Conservation (phyloP, 768 basidiomycete species). For the Tulasnella sp. region DNA sequence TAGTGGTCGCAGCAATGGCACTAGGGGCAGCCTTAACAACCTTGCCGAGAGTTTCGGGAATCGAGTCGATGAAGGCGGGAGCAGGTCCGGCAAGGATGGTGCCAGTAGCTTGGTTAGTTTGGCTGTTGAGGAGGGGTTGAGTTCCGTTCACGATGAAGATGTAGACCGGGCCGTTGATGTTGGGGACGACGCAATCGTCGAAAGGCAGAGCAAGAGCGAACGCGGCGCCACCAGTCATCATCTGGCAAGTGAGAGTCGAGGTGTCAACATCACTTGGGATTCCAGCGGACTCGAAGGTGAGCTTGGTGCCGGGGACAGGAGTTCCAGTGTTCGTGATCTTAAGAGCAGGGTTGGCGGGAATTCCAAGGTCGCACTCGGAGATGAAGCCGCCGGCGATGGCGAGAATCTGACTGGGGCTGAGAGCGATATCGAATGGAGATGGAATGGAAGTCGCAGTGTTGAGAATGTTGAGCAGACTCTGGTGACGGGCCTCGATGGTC, state of each 20-base stretch:
- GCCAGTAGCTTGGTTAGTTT: constrained; percentile 49
- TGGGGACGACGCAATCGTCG: constrained; percentile 60
- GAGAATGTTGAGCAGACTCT: constrained; percentile 69
- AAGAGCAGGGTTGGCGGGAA: constrained; percentile 53
- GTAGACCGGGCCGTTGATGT: constrained; percentile 70
- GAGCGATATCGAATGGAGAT: constrained; percentile 64
- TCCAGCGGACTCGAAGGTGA: constrained; percentile 55
- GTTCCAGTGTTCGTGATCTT: constrained; percentile 60
- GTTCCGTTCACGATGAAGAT: constrained; percentile 62
- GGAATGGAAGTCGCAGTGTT: constrained; percentile 55
- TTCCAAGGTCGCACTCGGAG: constrained; percentile 59
- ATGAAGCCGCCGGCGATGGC: constrained; percentile 66
- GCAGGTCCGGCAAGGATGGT: constrained; percentile 67
- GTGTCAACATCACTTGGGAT: constrained; percentile 37
- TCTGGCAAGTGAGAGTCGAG: constrained; percentile 59
- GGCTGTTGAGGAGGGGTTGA: constrained; percentile 61
- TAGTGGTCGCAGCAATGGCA: constrained; percentile 21
- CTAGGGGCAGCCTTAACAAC: constrained; percentile 28
- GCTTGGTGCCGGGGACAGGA: constrained; percentile 52
- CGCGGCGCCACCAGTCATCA: constrained; percentile 61
- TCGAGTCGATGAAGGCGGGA: constrained; percentile 59
- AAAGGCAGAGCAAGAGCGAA: constrained; percentile 57
- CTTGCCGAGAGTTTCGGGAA: constrained; percentile 19
- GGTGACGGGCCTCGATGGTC: constrained; percentile 80
- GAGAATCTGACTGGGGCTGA: constrained; percentile 67